Evolutionary conservation across 2,329 filamentous ascomycete species (phyloP), one percentile per base, ranked within the genome.

Genomic region (Fusarium begoniae): DNA sequence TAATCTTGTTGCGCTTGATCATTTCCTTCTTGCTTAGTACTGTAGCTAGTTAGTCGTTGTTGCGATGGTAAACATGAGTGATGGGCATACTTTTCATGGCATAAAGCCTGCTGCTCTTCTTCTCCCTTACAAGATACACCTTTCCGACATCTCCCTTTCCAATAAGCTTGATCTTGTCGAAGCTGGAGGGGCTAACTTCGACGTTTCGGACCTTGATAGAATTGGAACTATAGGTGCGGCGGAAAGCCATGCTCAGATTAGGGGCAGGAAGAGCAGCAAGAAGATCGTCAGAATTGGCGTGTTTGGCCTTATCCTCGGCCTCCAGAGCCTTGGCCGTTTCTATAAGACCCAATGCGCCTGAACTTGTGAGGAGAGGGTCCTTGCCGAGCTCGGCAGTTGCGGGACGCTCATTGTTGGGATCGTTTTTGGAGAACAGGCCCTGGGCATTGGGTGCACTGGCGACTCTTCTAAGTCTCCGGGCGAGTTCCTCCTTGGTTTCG

Each of bases 1-100:
- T 99, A 86, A 99, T 99, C 89, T 99, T 99, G 88, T 99, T 99
- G 66, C 96, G 93, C 87, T 99, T 99, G 84, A 99, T 99, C 96
- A 99, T 99, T 84, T 99, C 96, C 87, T 98, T 98, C 85, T 99
- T 99, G 88, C 95, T 98, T 83, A 99, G 82, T 11, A 99, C 96
- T 98, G 80, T 22, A 60, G 58, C 58, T 48, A 62, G 82, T 88
- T 78, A 88, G 84, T 78, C 26, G 20, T 37, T 32, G 28, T 59
- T 24, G 48, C 41, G 26, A n/a, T 10, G 8, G 13, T 15, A 13
- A 43, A 22, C 48, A 24, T 28, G 17, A 13, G 40, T 11, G 24
- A 24, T 57, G 18, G 35, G 61, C 82, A 87, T 82, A 98, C 96
- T 96, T 85, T 99, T 99, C 96, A 99, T 99, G 62, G 96, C 96